phyloP scores from a whole-genome alignment of 129 eudicot species.

The carrot (Daucus carota) region DNA sequence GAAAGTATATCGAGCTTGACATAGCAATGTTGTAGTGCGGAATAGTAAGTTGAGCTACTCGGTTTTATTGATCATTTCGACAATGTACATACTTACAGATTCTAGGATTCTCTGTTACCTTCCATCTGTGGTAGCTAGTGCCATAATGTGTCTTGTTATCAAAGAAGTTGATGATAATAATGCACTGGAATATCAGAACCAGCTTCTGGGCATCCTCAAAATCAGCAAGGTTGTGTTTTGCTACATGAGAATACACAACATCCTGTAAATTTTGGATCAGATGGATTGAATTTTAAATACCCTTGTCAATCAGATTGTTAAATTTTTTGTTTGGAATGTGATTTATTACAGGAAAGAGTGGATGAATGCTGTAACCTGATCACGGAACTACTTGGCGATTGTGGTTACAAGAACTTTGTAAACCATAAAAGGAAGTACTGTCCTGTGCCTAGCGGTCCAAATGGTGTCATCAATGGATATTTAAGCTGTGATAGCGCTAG shows the following conservation, averaged over 20 bases:
- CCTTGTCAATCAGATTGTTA: constrained; percentile 1
- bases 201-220: constrained; percentile 43
- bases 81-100: constrained; percentile 37
- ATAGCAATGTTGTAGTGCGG: not conserved
- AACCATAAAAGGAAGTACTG: constrained; percentile 47
- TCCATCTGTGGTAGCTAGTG: constrained; percentile 78
- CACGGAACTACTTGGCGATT: constrained; percentile 29
- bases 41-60: not conserved
- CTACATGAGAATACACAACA: not conserved
- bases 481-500: constrained; percentile 64
- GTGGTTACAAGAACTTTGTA: constrained; percentile 18
- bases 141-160: constrained; percentile 59
- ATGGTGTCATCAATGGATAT: constrained; percentile 58
- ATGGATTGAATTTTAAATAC: not conserved
- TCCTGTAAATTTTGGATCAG: not conserved
- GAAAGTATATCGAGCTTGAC: not conserved
- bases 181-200: constrained; percentile 39
- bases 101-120: constrained; percentile 41
- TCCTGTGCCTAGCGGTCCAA: constrained; percentile 59
- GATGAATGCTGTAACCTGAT: constrained; percentile 57
- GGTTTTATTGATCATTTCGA: constrained; percentile 4
- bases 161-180: constrained; percentile 47
- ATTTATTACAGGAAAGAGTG: constrained; percentile 49
- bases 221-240: constrained; percentile 51
- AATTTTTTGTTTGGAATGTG: constrained; percentile 5